Evolutionary conservation across 805 yeast species (phyloP), one percentile per base, ranked within the genome.

Genomic region (Ogataea pignaliae): DNA sequence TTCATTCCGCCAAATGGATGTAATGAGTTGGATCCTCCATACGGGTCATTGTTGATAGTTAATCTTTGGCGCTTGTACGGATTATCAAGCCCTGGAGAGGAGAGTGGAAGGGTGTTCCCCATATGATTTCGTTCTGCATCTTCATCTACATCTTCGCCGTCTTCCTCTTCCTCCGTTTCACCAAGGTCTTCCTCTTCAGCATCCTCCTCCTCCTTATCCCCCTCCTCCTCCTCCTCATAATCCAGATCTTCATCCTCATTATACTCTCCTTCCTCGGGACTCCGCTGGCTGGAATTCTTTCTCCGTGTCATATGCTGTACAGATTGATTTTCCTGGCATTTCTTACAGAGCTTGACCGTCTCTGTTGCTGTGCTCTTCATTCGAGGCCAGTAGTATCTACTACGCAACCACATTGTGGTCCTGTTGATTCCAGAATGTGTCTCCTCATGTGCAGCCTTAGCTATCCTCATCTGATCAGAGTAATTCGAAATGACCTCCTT

Each of bases 381-480:
- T 41, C 95, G 77, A 1, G 88, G 78, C 97, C 98, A 91, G 62
- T 88, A 95, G 54, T 85, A 91, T 53, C 78, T 76, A 49, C 85
- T 93, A 1, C 90, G 78, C 14, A 93, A 78, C 14, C 76, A 66
- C 0, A 91, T 69, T 0, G 97, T 89, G 2, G 95, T 83, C 57
- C 83, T 87, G 66, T 91, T 91, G 50, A 91, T 88, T 10, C 98
- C 98, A 11, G 83, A 83, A 60, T 91, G 99, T 37, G 74, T 77
- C 34, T 52, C 40, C 50, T 73, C 59, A 60, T 91, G 99, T 16
- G 79, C 66, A 36, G 82, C 84, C 9, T 79, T 73, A 30, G 90
- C 87, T 29, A 91, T 81, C 50, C 79, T 82, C 37, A 83, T 59
- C 64, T 90, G 98, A 41, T 82, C 76, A 2, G 72, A 77, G 0